phyloP scores from a whole-genome alignment of 495 filamentous ascomycete genomes.

The Talaromyces wortmannii region DNA sequence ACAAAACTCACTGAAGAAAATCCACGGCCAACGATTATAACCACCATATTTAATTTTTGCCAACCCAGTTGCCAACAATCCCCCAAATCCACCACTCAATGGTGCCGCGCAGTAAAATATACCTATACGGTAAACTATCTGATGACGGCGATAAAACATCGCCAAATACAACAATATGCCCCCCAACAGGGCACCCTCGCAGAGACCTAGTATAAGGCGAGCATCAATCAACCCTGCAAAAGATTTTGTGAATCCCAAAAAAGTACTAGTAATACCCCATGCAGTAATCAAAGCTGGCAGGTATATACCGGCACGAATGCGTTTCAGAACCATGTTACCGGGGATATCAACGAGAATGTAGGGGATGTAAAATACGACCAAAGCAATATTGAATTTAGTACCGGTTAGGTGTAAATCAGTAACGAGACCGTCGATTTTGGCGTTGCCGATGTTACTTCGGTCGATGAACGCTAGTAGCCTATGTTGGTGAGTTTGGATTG shows the following conservation, averaged over 20 bases:
- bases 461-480: slow-evolving; percentile 47
- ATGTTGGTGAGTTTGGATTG: background rate
- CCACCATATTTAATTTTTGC: slow-evolving; percentile 37
- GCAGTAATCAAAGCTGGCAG: slow-evolving; percentile 12
- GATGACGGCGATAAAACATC: slow-evolving; percentile 62
- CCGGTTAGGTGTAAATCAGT: slow-evolving; percentile 8
- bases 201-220: slow-evolving; percentile 30
- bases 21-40: slow-evolving; percentile 50
- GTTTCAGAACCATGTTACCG: slow-evolving; percentile 30
- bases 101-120: slow-evolving; percentile 53
- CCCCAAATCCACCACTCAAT: slow-evolving; percentile 63
- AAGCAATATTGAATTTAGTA: slow-evolving; percentile 11
- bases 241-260: slow-evolving; percentile 29
- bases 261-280: slow-evolving; percentile 32
- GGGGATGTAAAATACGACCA: slow-evolving; percentile 32
- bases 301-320: slow-evolving; percentile 20
- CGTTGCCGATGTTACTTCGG: slow-evolving; percentile 44
- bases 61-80: slow-evolving; percentile 55
- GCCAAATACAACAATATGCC: slow-evolving; percentile 56
- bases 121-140: slow-evolving; percentile 53
- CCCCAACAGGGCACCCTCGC: slow-evolving; percentile 35
- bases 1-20: slow-evolving; percentile 62
- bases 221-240: slow-evolving; percentile 25
- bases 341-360: slow-evolving; percentile 41
- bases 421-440: slow-evolving; percentile 32